A percentile compares a stretch with the other conserved stretches of the same genome.
These are phyloP conservation scores for Alternaria ethzedia DNA, from an alignment of 2,329 filamentous ascomycete genomes.

Conservation along the genomic window DNA sequence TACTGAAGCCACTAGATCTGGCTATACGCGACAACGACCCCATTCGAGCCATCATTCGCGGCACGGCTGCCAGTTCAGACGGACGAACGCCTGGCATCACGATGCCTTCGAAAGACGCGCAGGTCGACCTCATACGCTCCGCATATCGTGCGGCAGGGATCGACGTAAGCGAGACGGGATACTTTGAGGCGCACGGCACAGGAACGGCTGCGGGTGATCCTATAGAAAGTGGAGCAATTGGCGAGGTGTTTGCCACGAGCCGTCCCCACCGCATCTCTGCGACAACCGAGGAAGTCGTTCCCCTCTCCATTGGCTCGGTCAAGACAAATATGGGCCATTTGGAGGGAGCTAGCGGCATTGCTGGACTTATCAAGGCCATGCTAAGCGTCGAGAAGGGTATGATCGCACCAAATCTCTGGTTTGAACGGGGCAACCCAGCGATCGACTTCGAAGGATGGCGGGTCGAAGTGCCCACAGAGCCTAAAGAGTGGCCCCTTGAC, in stretches of 20 bases:
- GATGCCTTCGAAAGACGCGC: conserved; percentile 53
- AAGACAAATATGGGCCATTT: conserved; percentile 53
- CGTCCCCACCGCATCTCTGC: conserved; percentile 3
- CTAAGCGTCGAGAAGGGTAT: conserved; percentile 49
- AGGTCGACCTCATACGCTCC: conserved; percentile 35
- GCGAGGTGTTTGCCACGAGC: conserved; percentile 9
- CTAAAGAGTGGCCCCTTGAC: conserved; percentile 18
- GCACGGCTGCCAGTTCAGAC: conserved; percentile 28
- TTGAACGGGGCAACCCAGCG: conserved; percentile 16
- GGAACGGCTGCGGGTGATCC: conserved; percentile 39
- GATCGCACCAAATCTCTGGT: conserved; percentile 37
- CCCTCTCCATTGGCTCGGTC: conserved; percentile 22
- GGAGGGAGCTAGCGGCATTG: conserved; percentile 49
- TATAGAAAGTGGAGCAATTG: conserved; percentile 13
- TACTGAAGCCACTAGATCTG: conserved; percentile 32
- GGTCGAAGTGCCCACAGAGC: conserved; percentile 17
- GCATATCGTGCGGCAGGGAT: conserved; percentile 49
- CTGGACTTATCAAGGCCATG: conserved; percentile 48
- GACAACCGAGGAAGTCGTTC: conserved; percentile 5
- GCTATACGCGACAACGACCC: conserved; percentile 31
- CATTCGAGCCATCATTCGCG: conserved; percentile 37
- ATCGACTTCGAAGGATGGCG: conserved; percentile 19
- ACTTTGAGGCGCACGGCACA: conserved; percentile 34
- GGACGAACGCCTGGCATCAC: conserved; percentile 26
- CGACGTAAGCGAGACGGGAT: conserved; percentile 32